Conservation (phyloP, 352 stramenopile genomes). For the Pythium grandisporangium region DNA sequence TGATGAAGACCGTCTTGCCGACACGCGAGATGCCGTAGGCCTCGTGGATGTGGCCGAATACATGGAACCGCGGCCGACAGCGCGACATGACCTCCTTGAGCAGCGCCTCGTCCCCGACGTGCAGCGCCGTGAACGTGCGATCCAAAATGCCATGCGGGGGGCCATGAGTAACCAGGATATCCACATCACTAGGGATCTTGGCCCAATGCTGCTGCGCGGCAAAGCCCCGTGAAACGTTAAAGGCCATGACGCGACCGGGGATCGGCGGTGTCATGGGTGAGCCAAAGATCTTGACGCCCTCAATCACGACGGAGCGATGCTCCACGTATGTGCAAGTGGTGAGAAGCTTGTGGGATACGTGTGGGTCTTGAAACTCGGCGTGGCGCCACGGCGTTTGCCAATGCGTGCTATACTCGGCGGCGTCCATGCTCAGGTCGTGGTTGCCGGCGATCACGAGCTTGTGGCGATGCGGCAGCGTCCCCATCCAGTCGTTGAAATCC, state of each 20-base stretch:
- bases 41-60: conserved; percentile 93
- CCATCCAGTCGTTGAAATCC: conserved; percentile 76
- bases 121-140: conserved; percentile 38
- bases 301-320: conserved; percentile 54
- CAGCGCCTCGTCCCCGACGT: conserved; percentile 76
- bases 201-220: conserved; percentile 56
- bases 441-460: conserved; percentile 81
- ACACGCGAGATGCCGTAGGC: conserved; percentile 69
- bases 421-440: conserved; percentile 75
- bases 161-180: conserved; percentile 87
- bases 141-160: conserved; percentile 85
- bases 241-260: conserved; percentile 53
- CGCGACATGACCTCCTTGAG: conserved; percentile 73
- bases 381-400: conserved; percentile 58
- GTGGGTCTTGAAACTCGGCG: conserved; percentile 54
- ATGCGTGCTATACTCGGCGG: conserved; percentile 46
- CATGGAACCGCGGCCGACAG: conserved; percentile 71
- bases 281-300: conserved; percentile 67
- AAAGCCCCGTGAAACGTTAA: conserved; percentile 59
- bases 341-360: conserved; percentile 33
- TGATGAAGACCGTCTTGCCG: conserved; percentile 82
- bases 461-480: conserved; percentile 53
- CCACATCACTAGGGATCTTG: conserved; percentile 62
- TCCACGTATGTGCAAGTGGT: conserved; percentile 72
- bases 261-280: conserved; percentile 73